Evolutionary conservation across 441 rosid species (phyloP).

Genomic region (Isatis lusitanica): DNA sequence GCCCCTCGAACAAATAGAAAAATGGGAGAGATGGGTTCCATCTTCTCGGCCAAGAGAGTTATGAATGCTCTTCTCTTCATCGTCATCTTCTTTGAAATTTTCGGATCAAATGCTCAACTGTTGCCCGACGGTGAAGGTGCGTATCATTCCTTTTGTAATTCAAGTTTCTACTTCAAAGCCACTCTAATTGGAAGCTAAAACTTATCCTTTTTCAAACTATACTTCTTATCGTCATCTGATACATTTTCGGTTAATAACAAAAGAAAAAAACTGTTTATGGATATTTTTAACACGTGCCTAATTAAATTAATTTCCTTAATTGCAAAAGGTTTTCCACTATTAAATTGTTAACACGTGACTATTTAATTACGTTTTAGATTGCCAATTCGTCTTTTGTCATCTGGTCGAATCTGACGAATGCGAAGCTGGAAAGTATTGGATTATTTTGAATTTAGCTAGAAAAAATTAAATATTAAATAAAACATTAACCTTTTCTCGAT

Average conservation of each 20-base stretch:
- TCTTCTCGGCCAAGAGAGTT: constrained; percentile 20
- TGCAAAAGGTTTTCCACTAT: background rate
- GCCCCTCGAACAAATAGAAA: background rate
- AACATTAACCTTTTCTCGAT: no score
- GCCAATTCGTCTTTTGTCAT: background rate
- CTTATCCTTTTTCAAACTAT: background rate
- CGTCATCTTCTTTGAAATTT: constrained; percentile 32
- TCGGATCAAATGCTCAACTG: constrained; percentile 47
- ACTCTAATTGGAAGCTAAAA: background rate
- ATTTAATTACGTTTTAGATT: background rate
- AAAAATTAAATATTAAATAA: no score
- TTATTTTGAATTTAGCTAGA: no score
- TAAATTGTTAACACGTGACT: no score
- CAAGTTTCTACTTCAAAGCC: no score
- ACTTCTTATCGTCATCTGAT: background rate
- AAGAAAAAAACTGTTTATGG: no score
- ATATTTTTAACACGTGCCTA: background rate
- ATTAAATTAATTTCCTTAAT: background rate
- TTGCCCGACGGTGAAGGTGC: constrained; percentile 57
- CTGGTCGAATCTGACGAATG: constrained; percentile 4
- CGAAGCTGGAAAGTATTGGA: no score
- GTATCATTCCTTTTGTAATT: background rate
- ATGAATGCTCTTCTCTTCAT: constrained; percentile 31
- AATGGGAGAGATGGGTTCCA: constrained; percentile 36
- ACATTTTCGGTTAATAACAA: background rate